Conservation (phyloP, 352 stramenopile genomes). For the Phytophthora quininea region DNA sequence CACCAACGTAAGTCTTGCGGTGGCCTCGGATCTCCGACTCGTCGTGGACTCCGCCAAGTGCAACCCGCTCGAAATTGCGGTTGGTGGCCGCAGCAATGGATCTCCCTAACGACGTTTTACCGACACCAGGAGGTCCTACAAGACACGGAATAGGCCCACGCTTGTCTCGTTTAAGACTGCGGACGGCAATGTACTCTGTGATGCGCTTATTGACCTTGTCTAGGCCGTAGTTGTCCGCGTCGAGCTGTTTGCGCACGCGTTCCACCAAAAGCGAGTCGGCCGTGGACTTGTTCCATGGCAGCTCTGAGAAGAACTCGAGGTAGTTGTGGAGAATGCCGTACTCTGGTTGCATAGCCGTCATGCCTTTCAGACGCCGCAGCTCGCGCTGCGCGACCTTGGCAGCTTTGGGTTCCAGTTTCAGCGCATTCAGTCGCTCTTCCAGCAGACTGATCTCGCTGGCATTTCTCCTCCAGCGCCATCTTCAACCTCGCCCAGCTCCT, state of each 20-base stretch:
- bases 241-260: constrained; percentile 64
- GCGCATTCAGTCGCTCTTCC: constrained; percentile 58
- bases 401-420: constrained; percentile 59
- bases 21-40: constrained; percentile 88
- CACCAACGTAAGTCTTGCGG: constrained; percentile 88
- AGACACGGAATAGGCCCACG: constrained; percentile 90
- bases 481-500: constrained; percentile 91
- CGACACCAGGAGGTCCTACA: constrained; percentile 82
- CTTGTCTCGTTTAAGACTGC: constrained; percentile 81
- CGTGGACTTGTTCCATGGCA: constrained; percentile 68
- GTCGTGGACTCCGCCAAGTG: constrained; percentile 80
- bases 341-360: constrained; percentile 80
- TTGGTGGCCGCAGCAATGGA: constrained; percentile 80
- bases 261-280: constrained; percentile 64
- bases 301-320: constrained; percentile 78
- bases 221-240: constrained; percentile 82
- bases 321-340: constrained; percentile 84
- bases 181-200: constrained; percentile 87
- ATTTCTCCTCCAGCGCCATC: constrained; percentile 42
- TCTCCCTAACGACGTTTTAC: constrained; percentile 85
- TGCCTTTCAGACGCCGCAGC: constrained; percentile 69
- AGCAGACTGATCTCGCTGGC: constrained; percentile 60
- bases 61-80: constrained; percentile 78
- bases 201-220: constrained; percentile 88
- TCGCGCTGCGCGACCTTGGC: constrained; percentile 69